Conservation (phyloP, 164 flowering plant species). For the Umbellularia californica region DNA sequence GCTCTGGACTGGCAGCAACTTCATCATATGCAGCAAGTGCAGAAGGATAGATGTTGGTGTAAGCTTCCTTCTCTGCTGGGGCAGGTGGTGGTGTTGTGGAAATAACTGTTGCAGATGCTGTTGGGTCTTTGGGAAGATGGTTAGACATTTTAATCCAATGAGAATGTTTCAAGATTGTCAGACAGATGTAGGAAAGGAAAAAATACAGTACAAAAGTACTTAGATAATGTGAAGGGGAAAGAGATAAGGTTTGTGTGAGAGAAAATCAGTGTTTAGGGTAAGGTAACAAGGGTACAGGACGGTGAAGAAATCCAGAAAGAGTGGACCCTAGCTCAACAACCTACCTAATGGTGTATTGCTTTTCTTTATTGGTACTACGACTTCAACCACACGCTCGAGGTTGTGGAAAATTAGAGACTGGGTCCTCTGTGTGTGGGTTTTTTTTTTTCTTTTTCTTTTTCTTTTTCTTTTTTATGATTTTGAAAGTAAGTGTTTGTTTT, state of each 20-base stretch:
- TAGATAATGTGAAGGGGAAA: neutral
- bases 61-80: neutral
- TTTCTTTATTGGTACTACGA: too few relatives aligned
- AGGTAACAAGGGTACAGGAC: too few relatives aligned
- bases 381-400: too few relatives aligned
- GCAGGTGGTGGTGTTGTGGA: neutral
- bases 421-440: too few relatives aligned
- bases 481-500: too few relatives aligned
- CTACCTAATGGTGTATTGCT: too few relatives aligned
- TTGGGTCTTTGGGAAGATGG: neutral
- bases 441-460: too few relatives aligned
- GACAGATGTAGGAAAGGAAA: neutral
- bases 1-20: slow-evolving; percentile 35
- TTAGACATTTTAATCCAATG: slow-evolving; percentile 10
- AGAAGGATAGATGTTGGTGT: slow-evolving; percentile 26
- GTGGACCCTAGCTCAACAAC: too few relatives aligned
- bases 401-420: too few relatives aligned
- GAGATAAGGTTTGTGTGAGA: neutral
- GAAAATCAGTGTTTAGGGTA: neutral
- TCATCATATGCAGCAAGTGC: slow-evolving; percentile 46
- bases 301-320: too few relatives aligned
- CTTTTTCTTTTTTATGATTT: too few relatives aligned
- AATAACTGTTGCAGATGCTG: neutral
- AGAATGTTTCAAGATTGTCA: neutral
- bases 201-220: neutral